Conservation (phyloP, 2,329 filamentous ascomycete genomes). For the Penicillium polonicum region DNA sequence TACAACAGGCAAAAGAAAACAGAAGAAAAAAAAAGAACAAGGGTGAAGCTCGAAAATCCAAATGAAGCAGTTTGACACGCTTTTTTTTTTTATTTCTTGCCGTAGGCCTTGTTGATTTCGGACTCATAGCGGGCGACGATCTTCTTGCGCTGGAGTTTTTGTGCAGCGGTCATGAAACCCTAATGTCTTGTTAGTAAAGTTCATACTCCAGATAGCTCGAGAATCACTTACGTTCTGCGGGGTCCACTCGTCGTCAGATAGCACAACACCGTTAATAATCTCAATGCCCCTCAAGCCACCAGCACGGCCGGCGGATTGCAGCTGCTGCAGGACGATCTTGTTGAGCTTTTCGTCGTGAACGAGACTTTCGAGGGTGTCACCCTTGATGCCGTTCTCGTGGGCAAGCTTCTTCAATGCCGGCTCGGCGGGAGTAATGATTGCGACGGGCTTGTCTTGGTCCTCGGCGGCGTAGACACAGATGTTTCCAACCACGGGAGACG, state of each 20-base stretch:
- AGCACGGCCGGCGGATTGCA: conserved; percentile 39
- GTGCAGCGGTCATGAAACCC: conserved; percentile 66
- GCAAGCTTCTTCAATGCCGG: conserved; percentile 57
- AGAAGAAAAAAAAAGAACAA: not conserved
- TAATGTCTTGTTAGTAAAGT: conserved; percentile 38
- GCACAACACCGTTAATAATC: conserved; percentile 45
- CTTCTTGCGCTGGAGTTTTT: conserved; percentile 70
- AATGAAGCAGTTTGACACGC: conserved; percentile 6
- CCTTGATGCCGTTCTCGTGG: conserved; percentile 59
- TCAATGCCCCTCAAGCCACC: conserved; percentile 43
- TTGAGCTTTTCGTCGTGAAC: conserved; percentile 52
- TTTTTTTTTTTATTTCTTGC: conserved; percentile 37
- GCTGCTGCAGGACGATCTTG: conserved; percentile 40
- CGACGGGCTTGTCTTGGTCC: conserved; percentile 74
- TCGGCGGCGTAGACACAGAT: conserved; percentile 82
- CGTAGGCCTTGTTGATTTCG: conserved; percentile 62
- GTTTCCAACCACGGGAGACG: conserved; percentile 74
- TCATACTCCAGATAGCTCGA: not conserved
- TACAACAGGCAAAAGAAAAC: not conserved
- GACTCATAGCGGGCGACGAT: conserved; percentile 62
- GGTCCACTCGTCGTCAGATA: conserved; percentile 49
- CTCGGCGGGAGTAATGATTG: conserved; percentile 69
- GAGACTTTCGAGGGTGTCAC: conserved; percentile 65
- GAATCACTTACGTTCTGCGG: conserved; percentile 40
- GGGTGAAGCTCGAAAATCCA: not conserved